Base-by-base conservation (phyloP, 768 basidiomycete species). In the Trametes sanguinea region DNA sequence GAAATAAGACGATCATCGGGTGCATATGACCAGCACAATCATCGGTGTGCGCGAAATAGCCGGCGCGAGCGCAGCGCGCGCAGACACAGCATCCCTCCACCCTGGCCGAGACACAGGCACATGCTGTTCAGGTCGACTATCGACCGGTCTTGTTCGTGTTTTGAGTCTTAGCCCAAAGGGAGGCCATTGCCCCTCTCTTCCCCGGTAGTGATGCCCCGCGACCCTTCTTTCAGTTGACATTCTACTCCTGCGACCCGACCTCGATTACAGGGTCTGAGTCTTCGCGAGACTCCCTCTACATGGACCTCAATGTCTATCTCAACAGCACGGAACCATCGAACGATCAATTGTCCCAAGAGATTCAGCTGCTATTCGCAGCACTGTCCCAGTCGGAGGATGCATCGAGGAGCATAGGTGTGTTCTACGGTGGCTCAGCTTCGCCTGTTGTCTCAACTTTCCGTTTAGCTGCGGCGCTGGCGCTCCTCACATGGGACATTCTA, bases 401-500 rank as follows among this genome's bases (percentile, higher is more conserved):
- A 9, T 39, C 52, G 17, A 47, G 60, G 30, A 61, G 60, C 32
- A 37, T 48, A 7, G 60, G 60, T 61, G 2, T 30, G 55, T 58
- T 1, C 16, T 35, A 13, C 33, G 11, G 30, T 30, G n/a, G 6
- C 16, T 30, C n/a, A 40, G n/a, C 27, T 40, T 10, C 37, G 5
- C 22, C 17, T 8, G 22, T 22, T 14, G 17, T 37, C 46, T 33
- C 30, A 45, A 29, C 14, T 47, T 11, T 10, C 10, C 39, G 39
- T 14, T 6, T 39, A 65, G 64, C 35, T n/a, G 60, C 64, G 16
- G 64, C 64, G 22, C 57, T 65, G 10, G 46, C 60, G 5, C 33
- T 65, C 9, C 48, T 65, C 10, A 35, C 52, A 22, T 65, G 60
- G 57, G 64, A 65, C 37, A 59, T 65, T n/a, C 33, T 65, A 11